Evolutionary conservation across 2,329 filamentous ascomycete species (phyloP).

Genomic region (Myriosclerotinia duriaeana): DNA sequence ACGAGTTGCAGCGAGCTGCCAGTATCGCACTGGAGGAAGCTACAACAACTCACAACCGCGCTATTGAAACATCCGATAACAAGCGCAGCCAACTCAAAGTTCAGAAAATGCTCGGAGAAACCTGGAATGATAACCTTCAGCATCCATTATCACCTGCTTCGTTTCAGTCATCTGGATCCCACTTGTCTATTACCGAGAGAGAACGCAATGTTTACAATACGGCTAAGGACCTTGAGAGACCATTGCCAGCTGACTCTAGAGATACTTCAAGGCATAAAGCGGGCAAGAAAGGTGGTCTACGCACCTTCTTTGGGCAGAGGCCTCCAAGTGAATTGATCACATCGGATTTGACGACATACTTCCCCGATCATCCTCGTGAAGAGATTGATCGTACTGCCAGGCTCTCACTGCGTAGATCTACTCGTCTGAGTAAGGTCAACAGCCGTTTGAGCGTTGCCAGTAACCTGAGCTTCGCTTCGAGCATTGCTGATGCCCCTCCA

Average conservation of each 20-base stretch:
- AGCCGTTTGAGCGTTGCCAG: conserved; percentile 92
- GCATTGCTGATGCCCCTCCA: conserved; percentile 86
- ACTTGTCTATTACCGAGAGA: conserved; percentile 53
- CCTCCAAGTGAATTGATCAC: conserved; percentile 97
- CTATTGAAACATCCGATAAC: conserved; percentile 61
- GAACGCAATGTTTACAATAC: conserved; percentile 65
- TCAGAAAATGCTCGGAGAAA: conserved; percentile 84
- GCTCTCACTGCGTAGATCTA: conserved; percentile 86
- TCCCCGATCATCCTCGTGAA: conserved; percentile 89
- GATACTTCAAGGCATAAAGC: conserved; percentile 38
- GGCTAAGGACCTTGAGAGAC: conserved; percentile 58
- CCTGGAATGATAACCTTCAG: conserved; percentile 74
- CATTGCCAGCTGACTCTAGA: conserved; percentile 45
- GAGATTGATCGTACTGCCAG: conserved; percentile 95
- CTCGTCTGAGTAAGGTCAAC: conserved; percentile 86
- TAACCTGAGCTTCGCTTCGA: conserved; percentile 89
- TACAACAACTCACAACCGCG: conserved; percentile 67
- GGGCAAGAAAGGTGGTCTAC: conserved; percentile 59
- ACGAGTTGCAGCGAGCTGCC: conserved; percentile 83
- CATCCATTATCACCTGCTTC: conserved; percentile 84
- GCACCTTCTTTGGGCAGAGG: conserved; percentile 85
- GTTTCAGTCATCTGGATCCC: conserved; percentile 47
- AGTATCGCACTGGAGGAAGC: conserved; percentile 87
- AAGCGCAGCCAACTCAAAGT: conserved; percentile 83
- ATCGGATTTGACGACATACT: conserved; percentile 93